Percentiles rank a stretch among this genome's conserved stretches.
These are phyloP conservation scores for Escovopsis weberi DNA, from an alignment of 2,329 filamentous ascomycete genomes.

Conservation along the genomic window DNA sequence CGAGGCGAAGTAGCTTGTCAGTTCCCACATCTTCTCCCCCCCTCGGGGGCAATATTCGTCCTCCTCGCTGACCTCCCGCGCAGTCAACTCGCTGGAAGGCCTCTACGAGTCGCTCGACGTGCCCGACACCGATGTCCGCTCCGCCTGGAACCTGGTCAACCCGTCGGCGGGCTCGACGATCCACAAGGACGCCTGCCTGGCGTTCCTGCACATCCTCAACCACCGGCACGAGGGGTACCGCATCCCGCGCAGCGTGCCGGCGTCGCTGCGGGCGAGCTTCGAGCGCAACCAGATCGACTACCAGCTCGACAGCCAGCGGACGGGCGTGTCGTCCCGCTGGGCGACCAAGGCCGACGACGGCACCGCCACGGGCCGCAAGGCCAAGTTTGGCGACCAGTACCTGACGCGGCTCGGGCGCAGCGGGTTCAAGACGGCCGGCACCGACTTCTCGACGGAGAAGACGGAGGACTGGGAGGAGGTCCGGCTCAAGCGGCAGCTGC, in stretches of 20 bases:
- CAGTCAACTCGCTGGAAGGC: constrained; percentile 64
- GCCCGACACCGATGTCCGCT: constrained; percentile 66
- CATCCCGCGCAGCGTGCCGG: constrained; percentile 81
- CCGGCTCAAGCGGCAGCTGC: constrained; percentile 78
- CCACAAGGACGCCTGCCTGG: constrained; percentile 87
- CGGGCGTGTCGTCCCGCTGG: constrained; percentile 57
- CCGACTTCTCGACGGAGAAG: constrained; percentile 75
- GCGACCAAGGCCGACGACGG: constrained; percentile 63
- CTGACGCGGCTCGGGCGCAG: constrained; percentile 78
- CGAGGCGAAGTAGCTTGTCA: constrained; percentile 70
- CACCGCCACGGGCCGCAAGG: constrained; percentile 77
- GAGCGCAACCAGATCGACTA: constrained; percentile 97
- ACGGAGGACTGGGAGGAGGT: constrained; percentile 98
- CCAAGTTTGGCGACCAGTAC: constrained; percentile 96
- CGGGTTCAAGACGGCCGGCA: constrained; percentile 68
- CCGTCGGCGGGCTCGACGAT: constrained; percentile 70
- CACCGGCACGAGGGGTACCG: constrained; percentile 90
- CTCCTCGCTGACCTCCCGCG: constrained; percentile 5
- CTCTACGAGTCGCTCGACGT: constrained; percentile 72
- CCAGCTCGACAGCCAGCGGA: constrained; percentile 63
- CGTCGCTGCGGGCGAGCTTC: constrained; percentile 80
- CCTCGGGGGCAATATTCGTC: not conserved
- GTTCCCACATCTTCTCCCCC: constrained; percentile 15
- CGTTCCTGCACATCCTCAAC: constrained; percentile 93
- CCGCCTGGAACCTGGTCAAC: constrained; percentile 95